Conservation (phyloP, 345 rosid species). For the Psidium guajava region DNA sequence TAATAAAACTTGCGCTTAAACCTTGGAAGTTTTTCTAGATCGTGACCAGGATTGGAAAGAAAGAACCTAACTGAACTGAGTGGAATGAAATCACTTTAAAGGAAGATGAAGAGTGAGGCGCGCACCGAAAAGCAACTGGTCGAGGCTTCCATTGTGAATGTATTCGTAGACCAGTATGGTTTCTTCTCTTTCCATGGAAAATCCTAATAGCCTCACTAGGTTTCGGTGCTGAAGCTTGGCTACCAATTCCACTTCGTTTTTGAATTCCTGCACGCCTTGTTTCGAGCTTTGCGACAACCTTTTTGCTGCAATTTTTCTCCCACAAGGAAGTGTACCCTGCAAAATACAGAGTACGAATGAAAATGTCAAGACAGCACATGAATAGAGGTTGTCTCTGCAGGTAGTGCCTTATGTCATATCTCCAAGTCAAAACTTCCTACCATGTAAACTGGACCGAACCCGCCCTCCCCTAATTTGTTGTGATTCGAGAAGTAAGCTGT, state of each 20-base stretch:
- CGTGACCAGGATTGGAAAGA: background rate
- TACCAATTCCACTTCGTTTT: conserved; percentile 9
- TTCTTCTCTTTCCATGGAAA: conserved; percentile 8
- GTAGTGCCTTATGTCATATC: background rate
- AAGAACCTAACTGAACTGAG: background rate
- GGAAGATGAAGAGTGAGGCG: background rate
- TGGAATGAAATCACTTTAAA: background rate
- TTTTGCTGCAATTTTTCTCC: conserved; percentile 10
- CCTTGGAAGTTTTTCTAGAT: background rate
- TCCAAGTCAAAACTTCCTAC: background rate
- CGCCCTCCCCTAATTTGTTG: conserved; percentile 40
- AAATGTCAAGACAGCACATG: background rate
- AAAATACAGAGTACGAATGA: background rate
- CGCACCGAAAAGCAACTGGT: conserved; percentile 14
- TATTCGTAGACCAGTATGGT: conserved; percentile 13
- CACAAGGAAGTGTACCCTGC: background rate
- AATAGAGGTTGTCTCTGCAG: background rate
- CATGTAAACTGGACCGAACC: conserved; percentile 31
- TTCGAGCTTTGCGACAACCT: conserved; percentile 9
- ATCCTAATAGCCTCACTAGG: conserved; percentile 15
- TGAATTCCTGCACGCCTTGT: conserved; percentile 17
- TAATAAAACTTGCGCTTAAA: background rate
- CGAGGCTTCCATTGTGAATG: conserved; percentile 15
- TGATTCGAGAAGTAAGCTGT: conserved; percentile 20
- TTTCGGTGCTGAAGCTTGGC: conserved; percentile 18